phyloP scores from a whole-genome alignment of 2,329 filamentous ascomycete species.

The Scopulariopsis brevicaulis region DNA sequence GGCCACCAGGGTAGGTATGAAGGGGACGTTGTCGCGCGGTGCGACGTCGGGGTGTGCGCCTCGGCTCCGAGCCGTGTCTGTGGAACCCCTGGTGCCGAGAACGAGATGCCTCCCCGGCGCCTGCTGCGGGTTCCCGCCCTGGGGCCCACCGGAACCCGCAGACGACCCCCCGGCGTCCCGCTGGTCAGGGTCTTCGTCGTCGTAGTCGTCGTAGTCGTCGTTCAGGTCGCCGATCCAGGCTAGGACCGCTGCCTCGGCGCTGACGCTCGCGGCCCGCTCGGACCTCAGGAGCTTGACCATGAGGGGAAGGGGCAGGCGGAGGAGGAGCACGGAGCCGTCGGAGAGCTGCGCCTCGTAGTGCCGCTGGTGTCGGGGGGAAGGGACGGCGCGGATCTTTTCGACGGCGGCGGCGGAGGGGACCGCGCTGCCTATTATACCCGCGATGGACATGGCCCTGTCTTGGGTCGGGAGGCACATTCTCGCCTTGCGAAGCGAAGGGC shows the following conservation, averaged over 20 bases:
- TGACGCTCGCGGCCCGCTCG: constrained; percentile 27
- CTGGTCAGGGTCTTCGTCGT: neutral
- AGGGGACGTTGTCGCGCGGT: constrained; percentile 5
- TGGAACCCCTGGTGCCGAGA: neutral
- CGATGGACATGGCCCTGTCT: constrained; percentile 2
- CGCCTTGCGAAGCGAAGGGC: neutral
- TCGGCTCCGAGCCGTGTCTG: neutral
- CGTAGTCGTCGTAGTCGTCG: neutral
- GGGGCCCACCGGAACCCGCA: neutral
- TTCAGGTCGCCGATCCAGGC: constrained; percentile 27
- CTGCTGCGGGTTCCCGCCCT: constrained; percentile 4
- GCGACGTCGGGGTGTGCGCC: neutral
- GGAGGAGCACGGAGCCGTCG: constrained; percentile 25
- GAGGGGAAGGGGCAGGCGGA: constrained; percentile 30
- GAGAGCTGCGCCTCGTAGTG: constrained; percentile 29
- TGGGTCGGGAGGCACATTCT: neutral
- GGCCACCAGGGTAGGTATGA: constrained; percentile 27
- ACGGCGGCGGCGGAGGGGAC: constrained; percentile 7
- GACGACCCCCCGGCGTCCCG: neutral
- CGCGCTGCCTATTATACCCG: constrained; percentile 4
- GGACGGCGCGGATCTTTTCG: constrained; percentile 16
- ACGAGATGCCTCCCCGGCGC: neutral
- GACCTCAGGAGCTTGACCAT: constrained; percentile 31
- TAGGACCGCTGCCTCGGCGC: constrained; percentile 31
- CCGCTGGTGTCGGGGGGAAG: constrained; percentile 25